Base-by-base conservation (phyloP, 495 filamentous ascomycete genomes). In the Hypoxylon cercidicola region DNA sequence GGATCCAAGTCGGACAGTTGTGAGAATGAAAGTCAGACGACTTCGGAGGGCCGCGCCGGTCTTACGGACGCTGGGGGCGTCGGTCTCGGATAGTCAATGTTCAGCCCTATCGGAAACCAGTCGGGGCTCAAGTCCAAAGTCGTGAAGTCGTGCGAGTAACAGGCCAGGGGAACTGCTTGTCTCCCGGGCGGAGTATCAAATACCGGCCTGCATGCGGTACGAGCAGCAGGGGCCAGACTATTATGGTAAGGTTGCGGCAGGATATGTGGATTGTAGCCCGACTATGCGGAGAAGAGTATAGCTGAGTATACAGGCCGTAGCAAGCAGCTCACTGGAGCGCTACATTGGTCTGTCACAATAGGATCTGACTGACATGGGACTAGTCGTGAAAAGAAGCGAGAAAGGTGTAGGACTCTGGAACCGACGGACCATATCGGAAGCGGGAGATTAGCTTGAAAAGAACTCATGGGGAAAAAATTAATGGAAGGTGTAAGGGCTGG, bases 51-150 rank as follows among this genome's bases (percentile, higher is more conserved):
- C 69, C 62, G 68, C 65, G 68, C 71, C 68, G 71, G 63, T 64
- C 51, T 66, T 57, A 72, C 69, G 68, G 66, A 60, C 49, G 58
- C 69, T 60, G 54, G 45, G 30, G 60, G 45, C 61, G 62, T 71
- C 66, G 71, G 71, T 73, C 65, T 73, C 69, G 71, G 71, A 69
- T 71, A 54, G 41, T 23, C n/a, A n/a, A 64, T 28, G 39, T 37
- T 56, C 69, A 72, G 71, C 69, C 71, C 69, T 73, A 73, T 72
- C 71, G 62, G 71, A 51, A 73, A 55, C 18, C 49, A 51, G 53
- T 66, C 61, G 67, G 64, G 51, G 30, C 50, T 51, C 54, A 63
- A 60, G 53, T 58, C 62, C 56, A 54, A 48, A 62, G 57, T 50
- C 62, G 63, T 69, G 52, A 41, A 39, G 60, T 59, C 50, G 45